These are phyloP conservation scores for Pichia kluyveri DNA, from an alignment of 805 yeast genomes.

Conservation along the genomic window DNA sequence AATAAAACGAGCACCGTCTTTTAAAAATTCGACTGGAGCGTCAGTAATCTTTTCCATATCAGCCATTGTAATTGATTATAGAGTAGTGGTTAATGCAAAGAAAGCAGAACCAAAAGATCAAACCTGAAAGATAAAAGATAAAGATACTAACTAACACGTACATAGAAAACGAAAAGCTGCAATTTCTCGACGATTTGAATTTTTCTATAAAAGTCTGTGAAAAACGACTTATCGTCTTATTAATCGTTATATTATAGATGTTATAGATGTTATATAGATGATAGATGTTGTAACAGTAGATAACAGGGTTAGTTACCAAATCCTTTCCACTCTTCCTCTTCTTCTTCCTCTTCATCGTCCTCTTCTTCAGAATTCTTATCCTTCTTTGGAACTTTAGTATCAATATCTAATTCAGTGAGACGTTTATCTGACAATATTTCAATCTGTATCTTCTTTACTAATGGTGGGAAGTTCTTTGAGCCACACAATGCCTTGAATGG, in stretches of 20 bases:
- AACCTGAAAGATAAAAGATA: no score
- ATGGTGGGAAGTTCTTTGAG: conserved; percentile 46
- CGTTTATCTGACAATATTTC: conserved; percentile 62
- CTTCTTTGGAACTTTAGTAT: conserved; percentile 16
- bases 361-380: conserved; percentile 11
- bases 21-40: conserved; percentile 83
- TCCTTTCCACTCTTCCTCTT: conserved; percentile 12
- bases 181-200: no score
- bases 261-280: no score
- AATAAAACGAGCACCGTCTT: conserved; percentile 84
- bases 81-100: no score
- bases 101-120: neutral
- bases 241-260: no score
- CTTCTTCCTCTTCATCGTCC: conserved; percentile 17
- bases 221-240: no score
- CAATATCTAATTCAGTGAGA: conserved; percentile 55
- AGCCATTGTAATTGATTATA: conserved; percentile 17
- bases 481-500: conserved; percentile 50
- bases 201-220: no score
- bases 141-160: no score
- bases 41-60: conserved; percentile 67
- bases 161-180: no score
- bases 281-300: no score
- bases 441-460: conserved; percentile 54
- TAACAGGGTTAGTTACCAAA: conserved; percentile 9